These are phyloP conservation scores for Thermoascus crustaceus DNA, from an alignment of 2,329 filamentous ascomycete species.

Conservation along the genomic window DNA sequence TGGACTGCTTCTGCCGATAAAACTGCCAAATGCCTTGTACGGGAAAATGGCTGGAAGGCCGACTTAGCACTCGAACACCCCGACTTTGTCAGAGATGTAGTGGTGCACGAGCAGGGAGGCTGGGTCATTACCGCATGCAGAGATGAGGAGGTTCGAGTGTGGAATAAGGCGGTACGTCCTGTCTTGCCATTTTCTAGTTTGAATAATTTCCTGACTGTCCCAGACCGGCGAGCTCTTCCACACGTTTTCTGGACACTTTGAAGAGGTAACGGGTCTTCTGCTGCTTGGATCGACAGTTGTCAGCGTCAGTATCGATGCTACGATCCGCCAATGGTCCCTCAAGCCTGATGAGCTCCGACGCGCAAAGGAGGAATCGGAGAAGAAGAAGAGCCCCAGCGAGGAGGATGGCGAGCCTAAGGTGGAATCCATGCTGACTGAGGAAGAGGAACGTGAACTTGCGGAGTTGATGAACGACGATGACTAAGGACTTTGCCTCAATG, in stretches of 20 bases:
- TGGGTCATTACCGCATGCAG: slow-evolving; percentile 83
- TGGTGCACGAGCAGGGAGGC: slow-evolving; percentile 57
- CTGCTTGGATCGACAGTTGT: slow-evolving; percentile 54
- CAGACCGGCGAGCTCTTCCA: slow-evolving; percentile 64
- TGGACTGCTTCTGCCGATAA: slow-evolving; percentile 95
- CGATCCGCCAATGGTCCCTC: slow-evolving; percentile 76
- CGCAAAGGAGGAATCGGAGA: slow-evolving; percentile 43
- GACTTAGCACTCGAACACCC: slow-evolving; percentile 72
- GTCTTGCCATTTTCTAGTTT: background rate
- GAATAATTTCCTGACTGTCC: background rate
- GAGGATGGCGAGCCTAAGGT: slow-evolving; percentile 38
- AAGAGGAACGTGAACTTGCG: slow-evolving; percentile 88
- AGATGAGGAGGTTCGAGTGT: slow-evolving; percentile 86
- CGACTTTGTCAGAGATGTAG: slow-evolving; percentile 81
- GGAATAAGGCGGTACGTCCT: slow-evolving; percentile 54
- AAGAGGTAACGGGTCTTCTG: slow-evolving; percentile 79
- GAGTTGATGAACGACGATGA: slow-evolving; percentile 72
- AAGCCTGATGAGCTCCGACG: slow-evolving; percentile 52
- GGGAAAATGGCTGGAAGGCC: slow-evolving; percentile 58
- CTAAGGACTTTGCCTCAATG: background rate
- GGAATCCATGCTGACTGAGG: slow-evolving; percentile 60
- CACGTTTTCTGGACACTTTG: slow-evolving; percentile 74
- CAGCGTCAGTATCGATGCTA: slow-evolving; percentile 85
- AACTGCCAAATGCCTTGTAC: slow-evolving; percentile 69
- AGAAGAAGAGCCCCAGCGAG: slow-evolving; percentile 36